A percentile compares a stretch with the other conserved stretches of the same genome.
phyloP scores from a whole-genome alignment of 352 stramenopile genomes.

The Globisporangium paddicum region DNA sequence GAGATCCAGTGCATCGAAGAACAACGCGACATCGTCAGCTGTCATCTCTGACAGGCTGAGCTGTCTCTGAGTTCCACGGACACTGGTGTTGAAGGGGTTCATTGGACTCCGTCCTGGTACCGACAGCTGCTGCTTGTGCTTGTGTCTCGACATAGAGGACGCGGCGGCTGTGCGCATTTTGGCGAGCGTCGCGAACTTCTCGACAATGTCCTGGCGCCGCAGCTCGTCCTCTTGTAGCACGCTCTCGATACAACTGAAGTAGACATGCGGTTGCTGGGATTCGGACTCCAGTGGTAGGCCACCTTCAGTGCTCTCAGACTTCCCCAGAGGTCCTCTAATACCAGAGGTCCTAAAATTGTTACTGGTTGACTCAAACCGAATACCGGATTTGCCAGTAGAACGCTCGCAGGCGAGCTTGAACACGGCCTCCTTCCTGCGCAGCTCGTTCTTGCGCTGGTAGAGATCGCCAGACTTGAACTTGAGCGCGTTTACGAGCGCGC shows the following conservation, averaged over 20 bases:
- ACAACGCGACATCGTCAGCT: conserved; percentile 35
- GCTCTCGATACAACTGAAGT: conserved; percentile 26
- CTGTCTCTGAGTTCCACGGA: not conserved
- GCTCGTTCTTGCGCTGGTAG: conserved; percentile 72
- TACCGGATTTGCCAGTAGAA: not conserved
- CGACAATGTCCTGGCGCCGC: conserved; percentile 46
- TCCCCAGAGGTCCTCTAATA: not conserved
- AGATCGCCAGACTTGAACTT: conserved; percentile 63
- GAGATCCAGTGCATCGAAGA: conserved; percentile 45
- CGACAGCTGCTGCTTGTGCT: conserved; percentile 9
- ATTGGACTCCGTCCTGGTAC: not conserved
- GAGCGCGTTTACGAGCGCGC: conserved; percentile 48
- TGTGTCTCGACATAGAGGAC: conserved; percentile 11
- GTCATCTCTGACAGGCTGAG: conserved; percentile 25
- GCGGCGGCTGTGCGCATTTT: conserved; percentile 9
- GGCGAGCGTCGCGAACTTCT: conserved; percentile 27
- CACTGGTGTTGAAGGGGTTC: not conserved
- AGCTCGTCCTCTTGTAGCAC: conserved; percentile 51
- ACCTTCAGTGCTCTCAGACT: not conserved
- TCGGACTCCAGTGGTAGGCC: not conserved
- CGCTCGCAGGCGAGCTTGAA: conserved; percentile 18
- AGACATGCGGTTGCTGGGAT: not conserved
- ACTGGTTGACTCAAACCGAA: not conserved
- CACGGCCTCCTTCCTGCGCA: conserved; percentile 55
- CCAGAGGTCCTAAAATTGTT: not conserved